Evolutionary conservation across 169 alveolate genomes (phyloP).

Genomic region (Plasmodium gonderi): DNA sequence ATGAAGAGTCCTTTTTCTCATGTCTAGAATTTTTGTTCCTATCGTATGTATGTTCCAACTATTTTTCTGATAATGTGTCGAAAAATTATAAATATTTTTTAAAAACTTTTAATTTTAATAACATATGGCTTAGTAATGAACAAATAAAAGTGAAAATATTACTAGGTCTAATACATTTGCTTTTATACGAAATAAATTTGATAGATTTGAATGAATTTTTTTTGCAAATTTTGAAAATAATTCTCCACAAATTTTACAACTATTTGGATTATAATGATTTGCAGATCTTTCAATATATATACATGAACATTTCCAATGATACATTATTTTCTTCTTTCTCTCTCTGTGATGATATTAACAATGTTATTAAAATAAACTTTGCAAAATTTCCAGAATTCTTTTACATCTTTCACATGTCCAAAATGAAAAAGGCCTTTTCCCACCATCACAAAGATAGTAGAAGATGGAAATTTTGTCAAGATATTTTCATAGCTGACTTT

Average conservation of each 20-base stretch:
- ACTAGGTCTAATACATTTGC: slow-evolving; percentile 26
- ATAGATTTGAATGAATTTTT: slow-evolving; percentile 36
- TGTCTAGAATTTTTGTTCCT: slow-evolving; percentile 39
- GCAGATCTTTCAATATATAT: slow-evolving; percentile 49
- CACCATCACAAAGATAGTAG: not conserved
- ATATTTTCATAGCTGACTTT: not conserved
- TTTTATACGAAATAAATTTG: slow-evolving; percentile 27
- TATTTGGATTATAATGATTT: slow-evolving; percentile 51
- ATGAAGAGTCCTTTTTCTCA: slow-evolving; percentile 21
- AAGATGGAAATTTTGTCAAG: not conserved
- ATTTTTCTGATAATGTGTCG: slow-evolving; percentile 47
- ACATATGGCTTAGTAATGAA: slow-evolving; percentile 38
- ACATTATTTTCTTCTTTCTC: slow-evolving; percentile 24
- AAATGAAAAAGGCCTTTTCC: not conserved
- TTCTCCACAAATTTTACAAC: slow-evolving; percentile 46
- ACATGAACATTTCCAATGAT: slow-evolving; percentile 55
- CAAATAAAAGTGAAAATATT: slow-evolving; percentile 62
- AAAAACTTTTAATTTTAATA: slow-evolving; percentile 43
- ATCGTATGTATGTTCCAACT: slow-evolving; percentile 61
- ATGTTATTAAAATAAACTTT: not conserved
- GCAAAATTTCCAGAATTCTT: not conserved
- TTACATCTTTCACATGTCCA: slow-evolving; percentile 12
- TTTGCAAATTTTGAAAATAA: slow-evolving; percentile 28
- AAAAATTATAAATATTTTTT: slow-evolving; percentile 18
- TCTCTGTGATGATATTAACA: slow-evolving; percentile 20